Base-by-base conservation (phyloP, 441 rosid species). In the Eruca vesicaria region DNA sequence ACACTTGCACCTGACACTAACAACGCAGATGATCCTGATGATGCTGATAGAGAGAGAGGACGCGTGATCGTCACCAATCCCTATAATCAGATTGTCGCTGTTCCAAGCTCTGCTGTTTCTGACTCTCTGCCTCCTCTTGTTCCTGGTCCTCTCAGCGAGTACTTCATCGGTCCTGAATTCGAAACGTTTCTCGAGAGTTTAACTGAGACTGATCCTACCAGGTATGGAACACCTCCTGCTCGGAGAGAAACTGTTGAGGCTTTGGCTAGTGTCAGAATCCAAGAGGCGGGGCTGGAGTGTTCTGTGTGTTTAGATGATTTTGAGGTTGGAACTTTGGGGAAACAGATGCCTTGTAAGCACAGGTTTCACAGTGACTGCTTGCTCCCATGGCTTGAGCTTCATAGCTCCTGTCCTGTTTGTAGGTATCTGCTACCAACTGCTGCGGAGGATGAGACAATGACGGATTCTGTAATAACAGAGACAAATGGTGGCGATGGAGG, bases 61-160 rank as follows among this genome's bases (percentile, higher is more conserved):
- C 59, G 90, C 3, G 85, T 87, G 48, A 83, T 90, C 64, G 66
- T 92, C 80, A 86, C 88, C 75, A 87, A 92, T 78, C 94, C 93
- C 15, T 84, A 70, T 63, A 85, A 79, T 80, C 91, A 85, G 60
- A 85, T 91, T 26, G 80, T 92, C 59, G 70, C 85, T 6, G 81
- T 90, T 69, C 94, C 83, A 64, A 84, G 86, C 73, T 86, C 92
- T 68, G 80, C 72, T 77, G 92, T 78, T 80, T 12, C 78, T 7
- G 80, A 69, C 63, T 71, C 82, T 21, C 78, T 78, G 43, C 76
- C 77, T 9, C 21, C 56, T 18, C 9, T 29, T 0, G 23, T 45
- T 45, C 72, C 76, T 35, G 89, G 90, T 16, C 84, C 90, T 6
- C 77, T 90, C 9, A 88, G 88, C 0, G 85, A 88, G 53, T 84